Percentiles rank a stretch among this genome's conserved stretches.
phyloP scores from a whole-genome alignment of 306 rosid genomes.

The Canavalia ensiformis region DNA sequence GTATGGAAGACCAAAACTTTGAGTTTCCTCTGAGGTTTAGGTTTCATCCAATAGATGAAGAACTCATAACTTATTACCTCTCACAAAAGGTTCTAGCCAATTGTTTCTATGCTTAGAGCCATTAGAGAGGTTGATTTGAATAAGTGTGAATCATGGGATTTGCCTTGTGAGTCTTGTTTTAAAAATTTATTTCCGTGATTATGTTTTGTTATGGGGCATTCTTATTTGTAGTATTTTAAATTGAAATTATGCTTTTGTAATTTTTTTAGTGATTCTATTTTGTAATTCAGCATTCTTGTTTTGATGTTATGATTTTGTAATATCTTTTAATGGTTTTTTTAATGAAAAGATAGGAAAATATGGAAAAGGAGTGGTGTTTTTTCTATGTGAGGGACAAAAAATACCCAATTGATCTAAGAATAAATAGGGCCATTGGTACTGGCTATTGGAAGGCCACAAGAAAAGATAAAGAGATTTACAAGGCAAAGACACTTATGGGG shows the following conservation, averaged over 20 bases:
- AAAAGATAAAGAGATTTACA: slow-evolving; percentile 82
- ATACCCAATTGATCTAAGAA: slow-evolving; percentile 84
- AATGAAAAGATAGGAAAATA: slow-evolving; percentile 74
- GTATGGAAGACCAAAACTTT: slow-evolving; percentile 53
- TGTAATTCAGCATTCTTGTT: neutral
- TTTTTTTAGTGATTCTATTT: neutral
- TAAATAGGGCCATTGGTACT: slow-evolving; percentile 84
- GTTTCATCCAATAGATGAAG: slow-evolving; percentile 94
- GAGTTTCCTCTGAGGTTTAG: slow-evolving; percentile 90
- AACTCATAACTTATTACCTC: slow-evolving; percentile 79
- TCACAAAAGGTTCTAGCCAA: slow-evolving; percentile 69
- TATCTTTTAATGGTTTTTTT: neutral
- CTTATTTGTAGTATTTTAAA: neutral
- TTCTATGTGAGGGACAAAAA: slow-evolving; percentile 82
- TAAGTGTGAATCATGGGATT: slow-evolving; percentile 95
- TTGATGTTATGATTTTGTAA: neutral
- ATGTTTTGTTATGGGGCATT: neutral
- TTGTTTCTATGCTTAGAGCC: slow-evolving; percentile 65
- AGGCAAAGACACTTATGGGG: slow-evolving; percentile 63
- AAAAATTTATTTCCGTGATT: neutral
- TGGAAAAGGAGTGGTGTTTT: slow-evolving; percentile 91
- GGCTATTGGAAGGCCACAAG: slow-evolving; percentile 99
- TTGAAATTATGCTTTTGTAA: no score
- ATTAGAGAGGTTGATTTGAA: slow-evolving; percentile 85
- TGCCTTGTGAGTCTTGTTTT: slow-evolving; percentile 71